Evolutionary conservation across 768 basidiomycete genomes (phyloP), one percentile per base, ranked within the genome.

Genomic region (Amanita pseudoporphyria): DNA sequence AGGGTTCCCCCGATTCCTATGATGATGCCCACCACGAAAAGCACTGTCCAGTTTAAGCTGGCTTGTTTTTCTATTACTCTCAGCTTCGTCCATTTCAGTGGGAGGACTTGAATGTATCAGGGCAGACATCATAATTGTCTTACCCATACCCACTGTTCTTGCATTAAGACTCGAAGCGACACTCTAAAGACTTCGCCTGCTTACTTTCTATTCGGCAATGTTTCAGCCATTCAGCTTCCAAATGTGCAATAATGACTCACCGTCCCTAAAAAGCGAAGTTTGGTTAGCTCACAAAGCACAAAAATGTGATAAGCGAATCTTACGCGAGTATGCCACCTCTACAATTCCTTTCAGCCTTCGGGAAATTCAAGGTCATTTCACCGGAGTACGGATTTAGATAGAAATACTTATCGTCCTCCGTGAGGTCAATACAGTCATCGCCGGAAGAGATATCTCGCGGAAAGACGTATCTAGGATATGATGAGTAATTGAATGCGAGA

Each of bases 331-430:
- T 94, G 3, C 95, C 95, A 21, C 94, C 93, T 58, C 75, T 73
- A 47, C 87, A 82, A 53, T 76, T 82, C 41, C 78, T 74, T 58
- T 87, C 84, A 0, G 87, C 81, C 58, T 73, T 85, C 0, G 95
- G 95, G 56, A 95, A 91, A 7, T 81, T 72, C 22, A 97, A 66
- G 54, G 83, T 89, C 46, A 97, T 68, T 61, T 97, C 93, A 9
- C 94, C 88, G 9, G 87, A 92, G 61, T 90, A 91, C 1, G 89
- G 81, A 58, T 92, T 95, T 71, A 88, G 89, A 65, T 91, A 95
- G 60, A 95, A 94, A 0, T 70, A 70, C 46, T 71, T 76, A 19
- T 93, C 88, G 31, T 90, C 87, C 9, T 73, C 78, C 2, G 90
- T 89, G 18, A 94, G 70, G 60, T 93, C 91, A 39, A 92, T 86